Percentiles rank a stretch among this genome's conserved stretches.
phyloP scores from a whole-genome alignment of 164 flowering plant species.

The Berberis vulgaris region DNA sequence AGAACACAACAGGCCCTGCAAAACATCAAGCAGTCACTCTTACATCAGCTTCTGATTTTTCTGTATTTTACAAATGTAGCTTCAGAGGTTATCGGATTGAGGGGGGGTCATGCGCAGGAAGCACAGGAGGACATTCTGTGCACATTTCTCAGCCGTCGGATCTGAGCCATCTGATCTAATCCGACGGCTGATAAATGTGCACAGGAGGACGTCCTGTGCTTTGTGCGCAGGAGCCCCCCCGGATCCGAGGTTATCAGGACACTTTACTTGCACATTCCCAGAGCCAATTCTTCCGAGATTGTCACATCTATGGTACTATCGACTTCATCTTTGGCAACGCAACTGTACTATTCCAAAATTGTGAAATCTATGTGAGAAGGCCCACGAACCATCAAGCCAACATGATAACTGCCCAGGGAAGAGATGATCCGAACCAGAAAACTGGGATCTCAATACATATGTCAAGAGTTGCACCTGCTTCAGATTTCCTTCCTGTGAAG shows the following conservation, averaged over 20 bases:
- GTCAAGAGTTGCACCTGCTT: constrained; percentile 28
- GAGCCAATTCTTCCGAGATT: constrained; percentile 59
- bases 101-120: too few relatives aligned
- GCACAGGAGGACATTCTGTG: too few relatives aligned
- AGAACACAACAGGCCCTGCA: constrained; percentile 59
- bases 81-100: constrained; percentile 54
- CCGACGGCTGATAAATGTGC: too few relatives aligned
- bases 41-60: constrained; percentile 33
- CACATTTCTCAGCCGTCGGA: too few relatives aligned
- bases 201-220: too few relatives aligned
- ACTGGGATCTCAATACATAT: constrained; percentile 48
- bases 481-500: constrained; percentile 23
- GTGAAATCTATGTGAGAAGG: constrained; percentile 36
- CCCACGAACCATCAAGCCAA: constrained; percentile 44
- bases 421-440: constrained; percentile 28
- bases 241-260: constrained; percentile 66
- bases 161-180: too few relatives aligned
- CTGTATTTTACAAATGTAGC: constrained; percentile 49
- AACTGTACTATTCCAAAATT: constrained; percentile 46
- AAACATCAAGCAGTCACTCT: constrained; percentile 66
- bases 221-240: too few relatives aligned
- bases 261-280: constrained; percentile 40
- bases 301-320: constrained; percentile 50
- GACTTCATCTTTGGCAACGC: constrained; percentile 69
- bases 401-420: constrained; percentile 59